A percentile compares a stretch with the other conserved stretches of the same genome.
phyloP scores from a whole-genome alignment of 208 protist species.

The Lotmaria passim region DNA sequence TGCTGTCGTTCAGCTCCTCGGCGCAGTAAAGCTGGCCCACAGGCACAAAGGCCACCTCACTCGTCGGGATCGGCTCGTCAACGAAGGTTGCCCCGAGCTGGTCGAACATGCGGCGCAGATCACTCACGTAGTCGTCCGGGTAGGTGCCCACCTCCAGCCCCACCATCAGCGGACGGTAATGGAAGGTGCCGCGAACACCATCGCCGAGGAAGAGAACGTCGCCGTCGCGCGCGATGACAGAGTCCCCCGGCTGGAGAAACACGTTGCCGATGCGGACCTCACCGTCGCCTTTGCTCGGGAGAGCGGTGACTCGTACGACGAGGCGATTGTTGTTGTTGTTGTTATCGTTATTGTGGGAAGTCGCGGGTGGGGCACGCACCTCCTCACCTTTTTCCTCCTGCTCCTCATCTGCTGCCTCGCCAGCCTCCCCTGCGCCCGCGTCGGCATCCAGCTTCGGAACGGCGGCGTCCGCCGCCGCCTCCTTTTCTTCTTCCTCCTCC shows the following conservation, averaged over 20 bases:
- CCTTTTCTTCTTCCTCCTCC: constrained; percentile 1
- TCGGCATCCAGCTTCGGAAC: constrained; percentile 9
- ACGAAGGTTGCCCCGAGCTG: constrained; percentile 75
- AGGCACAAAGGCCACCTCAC: constrained; percentile 39
- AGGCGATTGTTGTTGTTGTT: constrained; percentile 46
- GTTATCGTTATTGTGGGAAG: constrained; percentile 24
- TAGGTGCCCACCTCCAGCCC: constrained; percentile 52
- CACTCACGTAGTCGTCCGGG: constrained; percentile 41
- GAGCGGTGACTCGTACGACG: constrained; percentile 58
- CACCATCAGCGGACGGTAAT: constrained; percentile 79
- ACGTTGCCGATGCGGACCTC: constrained; percentile 45
- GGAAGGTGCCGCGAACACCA: constrained; percentile 45
- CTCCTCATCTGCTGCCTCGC: constrained; percentile 22
- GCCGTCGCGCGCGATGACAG: constrained; percentile 48
- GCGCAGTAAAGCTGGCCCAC: constrained; percentile 70
- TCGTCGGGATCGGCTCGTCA: constrained; percentile 28
- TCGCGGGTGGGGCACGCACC: background rate
- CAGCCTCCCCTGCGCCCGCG: constrained; percentile 4
- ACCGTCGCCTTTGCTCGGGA: constrained; percentile 41
- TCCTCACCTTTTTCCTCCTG: background rate
- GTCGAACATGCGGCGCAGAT: constrained; percentile 63
- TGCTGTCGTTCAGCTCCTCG: constrained; percentile 61
- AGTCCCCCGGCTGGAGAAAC: constrained; percentile 38
- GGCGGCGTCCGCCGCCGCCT: background rate
- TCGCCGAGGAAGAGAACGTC: constrained; percentile 58